Evolutionary conservation across 352 stramenopile genomes (phyloP), one percentile per base, ranked within the genome.

Genomic region (Peronospora farinosa): DNA sequence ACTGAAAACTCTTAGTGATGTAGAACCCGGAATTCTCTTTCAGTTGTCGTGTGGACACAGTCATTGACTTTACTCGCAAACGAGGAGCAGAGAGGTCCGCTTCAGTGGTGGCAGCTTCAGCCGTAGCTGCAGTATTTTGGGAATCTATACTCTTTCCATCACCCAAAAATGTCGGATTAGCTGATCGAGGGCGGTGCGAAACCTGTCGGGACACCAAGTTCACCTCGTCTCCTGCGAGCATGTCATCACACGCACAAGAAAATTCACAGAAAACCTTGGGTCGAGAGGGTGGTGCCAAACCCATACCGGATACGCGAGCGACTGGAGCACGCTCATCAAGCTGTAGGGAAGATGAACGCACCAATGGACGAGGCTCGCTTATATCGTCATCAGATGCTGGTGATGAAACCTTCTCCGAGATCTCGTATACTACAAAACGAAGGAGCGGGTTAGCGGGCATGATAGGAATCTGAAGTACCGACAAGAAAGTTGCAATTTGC

Each of bases 231-330:
- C 64, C 58, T 1, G 62, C 54, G 3, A 81, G 55, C 54, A 89
- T 74, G 25, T 88, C 78, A 30, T 63, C 69, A 3, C 69, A 70
- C 2, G 69, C 60, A 51, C 78, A 89, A 5, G 76, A 87, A 42
- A 92, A 92, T 41, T 92, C 81, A 31, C 78, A 92, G 40, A 92
- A 89, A 0, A 92, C 78, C 21, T 79, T 80, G 6, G 76, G 74
- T 7, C 67, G 67, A 6, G 70, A 80, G 2, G 69, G 70, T 41
- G 78, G 73, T 1, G 71, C 59, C 47, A 84, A 58, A 3, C 74
- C 74, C 60, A 86, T 74, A 0, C 73, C 74, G 10, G 77, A 88
- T 7, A 88, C 70, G 21, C 74, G 62, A 5, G 77, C 67, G 19
- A 66, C 53, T 48, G 48, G 65, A 7, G 74, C 72, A n/a, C 75